phyloP scores from a whole-genome alignment of 163 green algal species.

The Scenedesmus sp. region DNA sequence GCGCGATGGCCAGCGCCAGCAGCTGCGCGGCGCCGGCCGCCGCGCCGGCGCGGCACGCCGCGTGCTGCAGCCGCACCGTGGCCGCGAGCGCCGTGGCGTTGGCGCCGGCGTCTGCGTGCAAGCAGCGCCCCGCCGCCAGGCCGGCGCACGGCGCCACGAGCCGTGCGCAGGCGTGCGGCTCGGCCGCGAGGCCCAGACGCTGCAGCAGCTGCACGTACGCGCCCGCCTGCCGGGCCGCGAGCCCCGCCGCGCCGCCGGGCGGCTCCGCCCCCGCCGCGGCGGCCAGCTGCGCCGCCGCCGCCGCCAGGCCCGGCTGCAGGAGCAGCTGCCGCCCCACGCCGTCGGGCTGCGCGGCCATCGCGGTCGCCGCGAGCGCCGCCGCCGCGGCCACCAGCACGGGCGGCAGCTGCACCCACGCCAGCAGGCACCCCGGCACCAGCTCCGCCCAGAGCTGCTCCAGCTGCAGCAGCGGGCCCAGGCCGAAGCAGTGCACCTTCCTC shows the following conservation, averaged over 20 bases:
- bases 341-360: constrained; percentile 24
- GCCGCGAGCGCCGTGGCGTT: neutral
- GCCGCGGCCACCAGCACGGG: constrained; percentile 24
- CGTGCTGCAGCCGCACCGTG: constrained; percentile 40
- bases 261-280: neutral
- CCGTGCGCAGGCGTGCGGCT: neutral
- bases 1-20: constrained; percentile 22
- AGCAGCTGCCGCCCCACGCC: constrained; percentile 24
- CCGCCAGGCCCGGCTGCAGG: constrained; percentile 14
- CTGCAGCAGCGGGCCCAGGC: constrained; percentile 44
- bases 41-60: neutral
- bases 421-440: constrained; percentile 37
- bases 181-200: neutral
- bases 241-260: neutral
- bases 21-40: constrained; percentile 17
- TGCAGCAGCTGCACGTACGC: constrained; percentile 19
- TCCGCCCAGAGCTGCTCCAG: constrained; percentile 43
- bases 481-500: constrained; percentile 47
- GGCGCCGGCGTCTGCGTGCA: no score
- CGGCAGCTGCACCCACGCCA: constrained; percentile 31
- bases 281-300: constrained; percentile 11
- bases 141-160: neutral
- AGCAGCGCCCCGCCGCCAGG: no score
- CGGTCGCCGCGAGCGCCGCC: constrained; percentile 21
- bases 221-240: neutral